Base-by-base conservation (phyloP, 2,329 filamentous ascomycete genomes). In the Nothophaeocryptopus gaeumannii region DNA sequence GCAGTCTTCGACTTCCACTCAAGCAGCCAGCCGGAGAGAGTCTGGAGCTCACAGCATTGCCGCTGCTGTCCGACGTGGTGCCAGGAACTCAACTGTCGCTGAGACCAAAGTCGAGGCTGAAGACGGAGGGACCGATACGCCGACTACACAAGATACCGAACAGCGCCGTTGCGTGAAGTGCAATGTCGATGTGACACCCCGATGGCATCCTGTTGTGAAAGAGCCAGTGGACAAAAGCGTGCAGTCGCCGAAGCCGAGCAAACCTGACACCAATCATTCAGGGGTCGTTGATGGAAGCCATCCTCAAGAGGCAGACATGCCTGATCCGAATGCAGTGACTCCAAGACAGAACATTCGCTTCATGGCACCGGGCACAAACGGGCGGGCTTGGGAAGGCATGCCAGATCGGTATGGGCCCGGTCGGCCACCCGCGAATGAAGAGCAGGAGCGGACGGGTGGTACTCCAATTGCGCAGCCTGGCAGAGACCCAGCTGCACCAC, bases 181-280 rank as follows among this genome's bases (percentile, higher is more conserved):
- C 61, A 67, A 71, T 10, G 78, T 86, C 50, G 85, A 90, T 63
- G 79, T 85, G 43, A 89, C 84, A 59, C 87, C 86, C 4, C 85
- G 80, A 62, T 78, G 75, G 75, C 76, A 67, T 55, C 50, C 53
- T 5, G 29, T 63, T 2, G 41, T 54, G 16, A 59, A 53, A 45
- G 44, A 55, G 16, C 32, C 56, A 20, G 41, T 45, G 16, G 38
- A 45, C 16, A 46, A 47, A 39, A 43, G n/a, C 32, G 29, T 45
- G n/a, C 51, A 47, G 29, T 45, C 51, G 15, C 50, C 47, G 30
- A 46, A 51, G 20, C 35, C 29, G 30, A 30, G 39, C 13, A 42
- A 43, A 16, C 9, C 38, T 16, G 31, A 40, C n/a, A 26, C 20
- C 20, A 26, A 7, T 26, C 20, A 26, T 26, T 30, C 57, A 52